Evolutionary conservation across 2,329 filamentous ascomycete genomes (phyloP), one percentile per base, ranked within the genome.

Genomic region (Rhynchosporium secalis): DNA sequence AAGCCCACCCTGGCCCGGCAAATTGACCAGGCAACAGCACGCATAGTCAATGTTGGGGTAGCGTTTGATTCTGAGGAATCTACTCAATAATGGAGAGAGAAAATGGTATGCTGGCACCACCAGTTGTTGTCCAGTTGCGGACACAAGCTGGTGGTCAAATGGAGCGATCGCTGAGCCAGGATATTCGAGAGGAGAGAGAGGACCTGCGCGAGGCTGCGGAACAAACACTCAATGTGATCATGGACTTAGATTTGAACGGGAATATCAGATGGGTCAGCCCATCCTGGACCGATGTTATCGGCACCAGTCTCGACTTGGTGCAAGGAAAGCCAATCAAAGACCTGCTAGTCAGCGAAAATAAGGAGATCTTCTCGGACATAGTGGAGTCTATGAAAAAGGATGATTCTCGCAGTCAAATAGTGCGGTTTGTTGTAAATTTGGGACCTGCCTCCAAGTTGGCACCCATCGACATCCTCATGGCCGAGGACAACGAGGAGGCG

Each of bases 261-360:
- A 89, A 86, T 65, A 89, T 99, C 72, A 90, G 92, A 77, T 99
- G 95, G 91, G 93, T 96, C 71, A 98, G 94, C 75, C 91, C 93
- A 12, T 97, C 94, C 15, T 99, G 95, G 95, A 85, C 86, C 64
- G 92, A 98, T 71, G 89, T 99, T 56, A 89, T 98, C 64, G 95
- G 95, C 62, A 94, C 90, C 3, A 79, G 84, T 49, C 83, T 88
- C 45, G 86, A 90, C 48, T 82, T 85, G 7, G 86, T 97, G 56
- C 83, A 90, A 69, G 91, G 91, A 62, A 87, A 85, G 67, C 82
- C 87, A 65, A 92, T 99, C 67, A 83, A 90, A 61, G 90, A 96
- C 61, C 77, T 97, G 56, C 84, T 98, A 65, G 80, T 92, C 67
- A 81, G 84, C 74, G 91, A 90, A 64, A 90, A 96, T 76, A 90